A percentile compares a stretch with the other conserved stretches of the same genome.
phyloP scores from a whole-genome alignment of 352 stramenopile genomes.

The Globisporangium spinosum region DNA sequence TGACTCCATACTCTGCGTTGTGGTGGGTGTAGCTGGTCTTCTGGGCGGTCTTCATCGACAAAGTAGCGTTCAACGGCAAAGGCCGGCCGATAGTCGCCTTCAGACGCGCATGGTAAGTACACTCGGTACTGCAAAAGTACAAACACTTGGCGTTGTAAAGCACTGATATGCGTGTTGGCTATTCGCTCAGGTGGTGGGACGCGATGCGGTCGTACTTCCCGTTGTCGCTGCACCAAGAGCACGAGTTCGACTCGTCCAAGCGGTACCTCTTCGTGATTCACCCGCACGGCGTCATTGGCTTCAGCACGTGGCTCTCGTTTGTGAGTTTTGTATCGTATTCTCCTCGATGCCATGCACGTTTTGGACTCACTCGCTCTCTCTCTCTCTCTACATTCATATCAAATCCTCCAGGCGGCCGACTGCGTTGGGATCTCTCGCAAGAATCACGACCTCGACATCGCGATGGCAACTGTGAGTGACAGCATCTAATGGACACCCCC shows the following conservation, averaged over 20 bases:
- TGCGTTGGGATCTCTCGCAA: slow-evolving; percentile 30
- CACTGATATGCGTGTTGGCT: neutral
- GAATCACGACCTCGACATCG: slow-evolving; percentile 40
- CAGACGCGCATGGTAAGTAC: slow-evolving; percentile 28
- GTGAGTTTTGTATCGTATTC: slow-evolving; percentile 9
- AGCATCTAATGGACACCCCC: neutral
- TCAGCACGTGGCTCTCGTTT: slow-evolving; percentile 47
- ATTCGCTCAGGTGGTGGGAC: slow-evolving; percentile 34
- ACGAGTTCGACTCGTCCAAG: slow-evolving; percentile 31
- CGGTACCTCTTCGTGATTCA: slow-evolving; percentile 45
- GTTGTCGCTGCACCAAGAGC: slow-evolving; percentile 35
- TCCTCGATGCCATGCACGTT: neutral
- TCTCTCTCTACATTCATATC: too few relatives aligned
- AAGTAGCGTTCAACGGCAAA: slow-evolving; percentile 39
- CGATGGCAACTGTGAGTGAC: slow-evolving; percentile 33
- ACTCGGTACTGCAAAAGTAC: neutral
- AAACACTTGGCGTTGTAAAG: neutral
- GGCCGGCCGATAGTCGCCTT: slow-evolving; percentile 28
- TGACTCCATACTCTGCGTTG: neutral
- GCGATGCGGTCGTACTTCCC: slow-evolving; percentile 40
- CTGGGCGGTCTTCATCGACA: slow-evolving; percentile 32
- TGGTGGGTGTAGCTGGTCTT: slow-evolving; percentile 22
- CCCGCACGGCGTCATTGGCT: slow-evolving; percentile 49
- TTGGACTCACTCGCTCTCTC: neutral
- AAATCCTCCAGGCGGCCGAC: slow-evolving; percentile 26